Evolutionary conservation across 345 rosid species (phyloP).

Genomic region (Sisymbrium altissimum): DNA sequence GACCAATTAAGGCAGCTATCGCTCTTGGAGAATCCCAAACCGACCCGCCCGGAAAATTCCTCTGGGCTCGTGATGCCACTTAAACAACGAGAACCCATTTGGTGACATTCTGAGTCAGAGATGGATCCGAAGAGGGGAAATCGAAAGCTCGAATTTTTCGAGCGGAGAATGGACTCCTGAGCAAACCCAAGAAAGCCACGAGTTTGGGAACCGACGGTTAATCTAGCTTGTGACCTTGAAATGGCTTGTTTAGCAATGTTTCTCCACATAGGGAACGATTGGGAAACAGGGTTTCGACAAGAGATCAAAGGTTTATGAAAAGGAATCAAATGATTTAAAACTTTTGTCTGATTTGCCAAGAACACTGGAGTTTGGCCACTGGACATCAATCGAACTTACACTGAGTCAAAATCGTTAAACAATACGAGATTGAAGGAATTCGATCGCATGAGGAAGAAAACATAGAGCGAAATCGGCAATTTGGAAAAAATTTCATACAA

Average conservation of each 20-base stretch:
- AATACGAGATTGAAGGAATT: neutral
- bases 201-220: constrained; percentile 20
- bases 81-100: constrained; percentile 28
- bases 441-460: constrained; percentile 4
- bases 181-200: constrained; percentile 37
- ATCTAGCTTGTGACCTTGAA: constrained; percentile 34
- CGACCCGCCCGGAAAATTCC: constrained; percentile 34
- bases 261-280: constrained; percentile 73
- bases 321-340: constrained; percentile 33
- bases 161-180: constrained; percentile 29
- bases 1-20: constrained; percentile 42
- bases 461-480: neutral
- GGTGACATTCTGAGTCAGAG: constrained; percentile 27
- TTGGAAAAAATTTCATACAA: constrained; percentile 1
- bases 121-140: constrained; percentile 30
- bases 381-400: constrained; percentile 57
- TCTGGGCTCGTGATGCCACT: constrained; percentile 37
- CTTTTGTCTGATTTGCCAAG: constrained; percentile 30
- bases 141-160: constrained; percentile 21
- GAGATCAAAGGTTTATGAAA: constrained; percentile 30
- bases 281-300: constrained; percentile 12
- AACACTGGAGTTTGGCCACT: constrained; percentile 36
- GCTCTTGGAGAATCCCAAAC: constrained; percentile 31
- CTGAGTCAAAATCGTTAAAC: neutral
- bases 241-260: constrained; percentile 54